phyloP scores from a whole-genome alignment of 768 basidiomycete genomes.

The Pulveroboletus sp. region DNA sequence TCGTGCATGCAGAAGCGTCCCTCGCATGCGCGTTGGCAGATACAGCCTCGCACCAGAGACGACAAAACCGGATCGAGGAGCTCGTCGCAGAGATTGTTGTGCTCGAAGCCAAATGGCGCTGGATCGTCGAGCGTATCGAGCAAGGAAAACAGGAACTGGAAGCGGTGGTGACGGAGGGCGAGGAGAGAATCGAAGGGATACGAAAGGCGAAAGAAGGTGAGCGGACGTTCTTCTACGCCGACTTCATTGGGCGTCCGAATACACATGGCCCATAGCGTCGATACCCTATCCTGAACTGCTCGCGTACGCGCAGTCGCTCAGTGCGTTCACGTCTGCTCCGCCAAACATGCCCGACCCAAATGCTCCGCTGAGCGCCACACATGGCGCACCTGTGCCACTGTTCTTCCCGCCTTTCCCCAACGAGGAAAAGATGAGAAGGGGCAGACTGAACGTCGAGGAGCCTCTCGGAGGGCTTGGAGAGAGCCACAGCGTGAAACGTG shows the following conservation, averaged over 20 bases:
- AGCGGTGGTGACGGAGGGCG: constrained; percentile 67
- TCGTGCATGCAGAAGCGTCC: constrained; percentile 57
- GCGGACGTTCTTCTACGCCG: constrained; percentile 7
- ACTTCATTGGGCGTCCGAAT: background rate
- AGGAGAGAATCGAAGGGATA: constrained; percentile 64
- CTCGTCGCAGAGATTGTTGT: constrained; percentile 67
- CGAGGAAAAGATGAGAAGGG: constrained; percentile 86
- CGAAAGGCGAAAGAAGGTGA: constrained; percentile 67
- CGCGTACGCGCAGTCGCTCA: constrained; percentile 79
- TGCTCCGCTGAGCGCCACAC: constrained; percentile 38
- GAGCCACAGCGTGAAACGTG: constrained; percentile 77
- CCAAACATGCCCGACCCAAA: constrained; percentile 79
- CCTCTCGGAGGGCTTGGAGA: constrained; percentile 76
- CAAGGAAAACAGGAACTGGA: constrained; percentile 66
- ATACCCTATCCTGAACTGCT: constrained; percentile 81
- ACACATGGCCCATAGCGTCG: constrained; percentile 43
- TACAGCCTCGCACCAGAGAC: constrained; percentile 67
- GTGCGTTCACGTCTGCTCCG: constrained; percentile 83
- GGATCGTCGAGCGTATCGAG: constrained; percentile 61
- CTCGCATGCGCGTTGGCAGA: constrained; percentile 63
- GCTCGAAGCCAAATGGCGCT: constrained; percentile 63
- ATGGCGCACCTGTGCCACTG: constrained; percentile 68
- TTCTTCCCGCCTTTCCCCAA: constrained; percentile 92
- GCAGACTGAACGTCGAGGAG: constrained; percentile 73
- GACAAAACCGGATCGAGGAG: constrained; percentile 68